Evolutionary conservation across 371 early-diverging fungal species (phyloP).

Genomic region (Mortierella polycephala): DNA sequence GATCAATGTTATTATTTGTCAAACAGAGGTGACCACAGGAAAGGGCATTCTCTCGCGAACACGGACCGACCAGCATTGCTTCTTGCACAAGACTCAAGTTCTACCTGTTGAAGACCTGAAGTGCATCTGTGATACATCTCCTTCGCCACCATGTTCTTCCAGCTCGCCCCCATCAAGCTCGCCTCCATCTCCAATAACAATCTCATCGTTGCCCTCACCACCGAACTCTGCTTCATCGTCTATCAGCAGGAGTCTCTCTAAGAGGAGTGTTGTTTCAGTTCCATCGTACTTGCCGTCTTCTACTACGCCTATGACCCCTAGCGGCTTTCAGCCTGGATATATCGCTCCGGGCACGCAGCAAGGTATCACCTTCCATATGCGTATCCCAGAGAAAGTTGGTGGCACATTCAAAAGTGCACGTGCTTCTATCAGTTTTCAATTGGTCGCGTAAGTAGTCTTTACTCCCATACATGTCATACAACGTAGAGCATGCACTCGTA

Average conservation of each 20-base stretch:
- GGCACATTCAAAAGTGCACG: conserved; percentile 35
- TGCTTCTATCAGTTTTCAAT: conserved; percentile 36
- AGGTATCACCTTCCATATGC: conserved; percentile 41
- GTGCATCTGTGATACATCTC: conserved; percentile 7
- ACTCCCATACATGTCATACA: neutral
- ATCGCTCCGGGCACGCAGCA: conserved; percentile 33
- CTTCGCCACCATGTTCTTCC: neutral
- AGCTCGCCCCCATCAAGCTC: neutral
- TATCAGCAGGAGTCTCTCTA: no score
- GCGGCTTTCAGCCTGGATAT: conserved; percentile 20
- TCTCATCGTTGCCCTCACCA: conserved; percentile 2
- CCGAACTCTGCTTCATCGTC: neutral
- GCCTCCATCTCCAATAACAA: neutral
- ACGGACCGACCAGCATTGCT: conserved; percentile 35
- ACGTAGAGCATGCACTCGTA: no score
- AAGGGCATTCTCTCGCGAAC: conserved; percentile 34
- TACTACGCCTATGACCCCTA: neutral
- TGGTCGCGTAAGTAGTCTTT: conserved; percentile 33
- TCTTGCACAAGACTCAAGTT: conserved; percentile 33
- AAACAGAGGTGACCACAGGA: conserved; percentile 34
- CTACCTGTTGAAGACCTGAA: conserved; percentile 31
- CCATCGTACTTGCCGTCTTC: neutral
- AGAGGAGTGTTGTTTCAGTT: neutral
- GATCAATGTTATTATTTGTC: neutral
- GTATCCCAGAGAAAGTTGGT: conserved; percentile 38